These are phyloP conservation scores for Biscogniauxia marginata DNA, from an alignment of 2,329 filamentous ascomycete species.

Conservation along the genomic window DNA sequence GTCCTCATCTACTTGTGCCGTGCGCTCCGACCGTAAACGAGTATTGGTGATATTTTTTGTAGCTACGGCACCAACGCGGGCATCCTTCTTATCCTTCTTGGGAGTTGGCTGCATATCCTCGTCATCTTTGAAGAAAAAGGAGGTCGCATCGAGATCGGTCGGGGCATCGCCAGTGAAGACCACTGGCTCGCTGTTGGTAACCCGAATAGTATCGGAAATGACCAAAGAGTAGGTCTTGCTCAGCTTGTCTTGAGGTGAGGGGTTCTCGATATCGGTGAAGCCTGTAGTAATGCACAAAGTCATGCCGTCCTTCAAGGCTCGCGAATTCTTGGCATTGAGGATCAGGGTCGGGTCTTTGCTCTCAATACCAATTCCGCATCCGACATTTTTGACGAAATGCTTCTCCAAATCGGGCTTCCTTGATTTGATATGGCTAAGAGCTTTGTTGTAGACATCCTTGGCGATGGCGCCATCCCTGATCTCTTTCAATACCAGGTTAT, in stretches of 20 bases:
- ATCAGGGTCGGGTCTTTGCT: slow-evolving; percentile 79
- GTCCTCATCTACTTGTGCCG: slow-evolving; percentile 85
- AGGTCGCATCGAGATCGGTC: slow-evolving; percentile 87
- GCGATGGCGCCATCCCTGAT: slow-evolving; percentile 81
- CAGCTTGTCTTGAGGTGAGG: slow-evolving; percentile 83
- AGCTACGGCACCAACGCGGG: slow-evolving; percentile 80
- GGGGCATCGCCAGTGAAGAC: slow-evolving; percentile 94
- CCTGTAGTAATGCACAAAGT: slow-evolving; percentile 89
- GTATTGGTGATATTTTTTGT: slow-evolving; percentile 95
- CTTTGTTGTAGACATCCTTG: slow-evolving; percentile 92
- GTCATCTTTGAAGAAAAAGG: slow-evolving; percentile 98
- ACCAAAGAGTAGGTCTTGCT: slow-evolving; percentile 86
- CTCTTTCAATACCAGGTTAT: slow-evolving; percentile 87
- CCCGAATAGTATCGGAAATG: slow-evolving; percentile 89
- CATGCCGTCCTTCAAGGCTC: slow-evolving; percentile 92
- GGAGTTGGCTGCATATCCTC: slow-evolving; percentile 81
- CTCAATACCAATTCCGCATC: slow-evolving; percentile 90
- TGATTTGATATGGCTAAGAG: slow-evolving; percentile 72
- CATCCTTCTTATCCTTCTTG: slow-evolving; percentile 88
- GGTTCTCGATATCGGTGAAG: slow-evolving; percentile 85
- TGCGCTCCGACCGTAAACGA: slow-evolving; percentile 84
- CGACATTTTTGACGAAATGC: slow-evolving; percentile 90
- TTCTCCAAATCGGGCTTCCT: slow-evolving; percentile 96
- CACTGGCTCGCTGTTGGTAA: slow-evolving; percentile 73
- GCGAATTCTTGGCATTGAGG: slow-evolving; percentile 81